Base-by-base conservation (phyloP, 352 stramenopile species). In the Pythium aristosporum region DNA sequence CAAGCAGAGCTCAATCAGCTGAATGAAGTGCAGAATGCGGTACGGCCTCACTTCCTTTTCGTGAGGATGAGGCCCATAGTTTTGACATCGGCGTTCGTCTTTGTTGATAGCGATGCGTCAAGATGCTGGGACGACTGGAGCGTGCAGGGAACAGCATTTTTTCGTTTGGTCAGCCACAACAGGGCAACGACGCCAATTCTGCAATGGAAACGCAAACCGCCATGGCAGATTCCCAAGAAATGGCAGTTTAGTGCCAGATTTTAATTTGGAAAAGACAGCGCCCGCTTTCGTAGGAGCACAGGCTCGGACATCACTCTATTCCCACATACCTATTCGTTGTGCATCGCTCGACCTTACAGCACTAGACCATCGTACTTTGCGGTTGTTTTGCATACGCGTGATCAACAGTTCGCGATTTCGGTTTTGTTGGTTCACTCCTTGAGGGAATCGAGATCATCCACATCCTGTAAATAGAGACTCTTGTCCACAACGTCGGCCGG, bases 381-480 rank as follows among this genome's bases (percentile, higher is more conserved):
- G 11, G 34, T 39, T 39, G 25, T n/a, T n/a, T 36, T 37, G 7
- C 25, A 36, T 20, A 18, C 15, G 28, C n/a, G 25, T 44, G 18
- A 53, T 42, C 25, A 21, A 23, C 25, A 34, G 34, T 43, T 62
- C 5, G 28, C 41, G 56, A 62, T 44, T 25, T 20, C 18, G 8
- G 11, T 39, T 55, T 30, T 5, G 8, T 55, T 39, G 13, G 56
- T 61, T 89, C 71, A 92, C 67, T 89, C 81, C 67, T 92, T 92
- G 41, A 91, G 73, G 25, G 80, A 80, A 68, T 92, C 83, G 21
- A 92, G 71, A 63, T 91, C 83, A 20, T 89, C 81, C 47, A 75
- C 77, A 53, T 89, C 83, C 74, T 92, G 81, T 65, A 92, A 72
- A 75, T 92, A 92, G 57, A 92, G 65, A 34, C 84, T 92, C 68